These are phyloP conservation scores for Microcos paniculata DNA, from an alignment of 345 rosid species.

Conservation along the genomic window DNA sequence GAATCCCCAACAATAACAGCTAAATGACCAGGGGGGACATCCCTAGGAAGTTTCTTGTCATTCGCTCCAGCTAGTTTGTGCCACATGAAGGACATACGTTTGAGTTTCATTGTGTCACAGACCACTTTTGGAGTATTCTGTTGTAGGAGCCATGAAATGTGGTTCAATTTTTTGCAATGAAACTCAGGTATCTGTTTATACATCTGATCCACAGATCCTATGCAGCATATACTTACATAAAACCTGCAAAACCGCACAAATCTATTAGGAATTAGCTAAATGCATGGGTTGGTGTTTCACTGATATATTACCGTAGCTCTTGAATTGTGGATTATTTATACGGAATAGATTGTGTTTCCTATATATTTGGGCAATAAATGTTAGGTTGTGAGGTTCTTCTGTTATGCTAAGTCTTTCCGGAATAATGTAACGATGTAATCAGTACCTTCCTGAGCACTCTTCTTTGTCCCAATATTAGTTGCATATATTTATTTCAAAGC, in stretches of 20 bases:
- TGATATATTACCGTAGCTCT: not conserved
- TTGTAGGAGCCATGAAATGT: slow-evolving; percentile 18
- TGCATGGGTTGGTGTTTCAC: not conserved
- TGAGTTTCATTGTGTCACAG: slow-evolving; percentile 33
- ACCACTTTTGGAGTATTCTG: slow-evolving; percentile 15
- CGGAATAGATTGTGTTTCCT: not conserved
- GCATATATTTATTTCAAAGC: not conserved
- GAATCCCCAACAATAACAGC: slow-evolving; percentile 35
- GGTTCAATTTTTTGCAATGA: not conserved
- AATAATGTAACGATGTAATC: not conserved
- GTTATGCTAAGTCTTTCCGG: not conserved
- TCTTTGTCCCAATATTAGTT: not conserved
- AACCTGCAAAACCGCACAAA: not conserved
- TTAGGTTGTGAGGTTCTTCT: not conserved
- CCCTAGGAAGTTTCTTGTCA: slow-evolving; percentile 26
- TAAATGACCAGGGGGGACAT: slow-evolving; percentile 36
- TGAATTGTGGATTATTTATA: slow-evolving; percentile 6
- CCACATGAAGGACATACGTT: slow-evolving; percentile 20
- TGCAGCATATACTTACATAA: not conserved
- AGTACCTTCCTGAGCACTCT: not conserved
- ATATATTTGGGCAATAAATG: not conserved
- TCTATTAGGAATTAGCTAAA: not conserved
- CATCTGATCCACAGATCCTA: not conserved
- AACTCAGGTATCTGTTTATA: not conserved
- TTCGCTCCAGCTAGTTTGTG: slow-evolving; percentile 23